Evolutionary conservation across 805 yeast genomes (phyloP).

Genomic region (Candida multigemmis): DNA sequence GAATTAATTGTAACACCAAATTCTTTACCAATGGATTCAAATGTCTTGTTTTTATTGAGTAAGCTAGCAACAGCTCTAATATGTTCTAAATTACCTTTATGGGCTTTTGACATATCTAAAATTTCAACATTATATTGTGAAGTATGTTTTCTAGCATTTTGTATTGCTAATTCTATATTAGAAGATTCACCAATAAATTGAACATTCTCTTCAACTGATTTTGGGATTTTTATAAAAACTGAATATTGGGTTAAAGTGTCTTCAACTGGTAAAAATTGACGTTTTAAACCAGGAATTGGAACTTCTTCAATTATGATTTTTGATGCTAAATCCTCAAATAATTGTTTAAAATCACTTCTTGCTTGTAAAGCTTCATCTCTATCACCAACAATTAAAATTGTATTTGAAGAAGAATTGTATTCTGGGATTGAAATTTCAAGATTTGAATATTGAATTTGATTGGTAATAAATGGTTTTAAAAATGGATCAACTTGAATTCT

Average conservation of each 20-base stretch:
- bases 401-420: constrained; percentile 22
- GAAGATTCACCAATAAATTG: constrained; percentile 53
- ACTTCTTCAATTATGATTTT: constrained; percentile 46
- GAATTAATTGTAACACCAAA: constrained; percentile 28
- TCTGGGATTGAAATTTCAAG: constrained; percentile 28
- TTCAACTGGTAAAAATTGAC: constrained; percentile 55
- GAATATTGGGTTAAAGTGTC: constrained; percentile 43
- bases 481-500: constrained; percentile 37
- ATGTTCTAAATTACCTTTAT: constrained; percentile 68
- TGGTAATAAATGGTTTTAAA: constrained; percentile 36
- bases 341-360: constrained; percentile 39
- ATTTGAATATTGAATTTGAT: constrained; percentile 17
- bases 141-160: constrained; percentile 51
- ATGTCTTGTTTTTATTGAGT: constrained; percentile 44
- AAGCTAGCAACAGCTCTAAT: constrained; percentile 68
- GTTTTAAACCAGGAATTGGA: constrained; percentile 59
- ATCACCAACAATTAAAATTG: constrained; percentile 56
- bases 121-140: constrained; percentile 52
- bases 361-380: constrained; percentile 55
- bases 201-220: constrained; percentile 37
- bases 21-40: constrained; percentile 30
- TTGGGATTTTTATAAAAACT: constrained; percentile 52
- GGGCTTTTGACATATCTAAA: constrained; percentile 83
- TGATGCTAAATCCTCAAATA: constrained; percentile 34
- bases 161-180: constrained; percentile 53